These are phyloP conservation scores for Lachancea fermentati DNA, from an alignment of 805 yeast genomes.

Conservation along the genomic window DNA sequence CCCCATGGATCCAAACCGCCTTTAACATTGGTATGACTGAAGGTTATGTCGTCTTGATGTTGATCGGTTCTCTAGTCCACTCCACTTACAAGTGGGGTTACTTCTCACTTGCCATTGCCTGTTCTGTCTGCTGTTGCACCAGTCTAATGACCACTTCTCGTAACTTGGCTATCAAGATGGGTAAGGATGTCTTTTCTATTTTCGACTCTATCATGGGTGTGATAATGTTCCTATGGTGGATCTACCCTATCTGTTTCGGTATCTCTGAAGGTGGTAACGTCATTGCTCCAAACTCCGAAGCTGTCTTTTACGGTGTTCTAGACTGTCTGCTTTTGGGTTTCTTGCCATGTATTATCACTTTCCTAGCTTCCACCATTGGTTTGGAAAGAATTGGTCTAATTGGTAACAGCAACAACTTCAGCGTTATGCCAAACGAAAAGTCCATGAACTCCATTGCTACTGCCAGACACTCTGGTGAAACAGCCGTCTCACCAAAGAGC, in stretches of 20 bases:
- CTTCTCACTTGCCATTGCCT: slow-evolving; percentile 33
- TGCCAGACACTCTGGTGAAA: slow-evolving; percentile 33
- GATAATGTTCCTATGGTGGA: slow-evolving; percentile 37
- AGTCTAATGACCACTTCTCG: slow-evolving; percentile 18
- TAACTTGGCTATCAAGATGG: slow-evolving; percentile 9
- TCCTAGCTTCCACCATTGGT: slow-evolving; percentile 20
- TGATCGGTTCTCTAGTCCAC: slow-evolving; percentile 50
- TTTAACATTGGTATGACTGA: not conserved
- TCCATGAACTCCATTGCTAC: slow-evolving; percentile 17
- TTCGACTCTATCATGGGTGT: slow-evolving; percentile 31
- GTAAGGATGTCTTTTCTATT: slow-evolving; percentile 20
- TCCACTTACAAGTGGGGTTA: slow-evolving; percentile 67
- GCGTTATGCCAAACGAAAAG: slow-evolving; percentile 10
- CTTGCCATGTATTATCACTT: slow-evolving; percentile 4
- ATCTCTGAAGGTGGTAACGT: slow-evolving; percentile 53
- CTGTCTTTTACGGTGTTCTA: slow-evolving; percentile 48
- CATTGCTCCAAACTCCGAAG: slow-evolving; percentile 49
- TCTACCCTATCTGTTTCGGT: slow-evolving; percentile 47
- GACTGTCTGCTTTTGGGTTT: slow-evolving; percentile 39
- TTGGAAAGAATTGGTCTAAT: slow-evolving; percentile 19
- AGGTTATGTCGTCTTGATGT: slow-evolving; percentile 44
- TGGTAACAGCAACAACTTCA: slow-evolving; percentile 1
- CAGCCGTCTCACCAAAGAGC: slow-evolving; percentile 23
- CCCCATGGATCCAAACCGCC: slow-evolving; percentile 9
- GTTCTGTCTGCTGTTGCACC: slow-evolving; percentile 7